Percentiles rank a stretch among this genome's conserved stretches.
Conservation (phyloP, 768 basidiomycete species). For the Pulveroboletus sp. region DNA sequence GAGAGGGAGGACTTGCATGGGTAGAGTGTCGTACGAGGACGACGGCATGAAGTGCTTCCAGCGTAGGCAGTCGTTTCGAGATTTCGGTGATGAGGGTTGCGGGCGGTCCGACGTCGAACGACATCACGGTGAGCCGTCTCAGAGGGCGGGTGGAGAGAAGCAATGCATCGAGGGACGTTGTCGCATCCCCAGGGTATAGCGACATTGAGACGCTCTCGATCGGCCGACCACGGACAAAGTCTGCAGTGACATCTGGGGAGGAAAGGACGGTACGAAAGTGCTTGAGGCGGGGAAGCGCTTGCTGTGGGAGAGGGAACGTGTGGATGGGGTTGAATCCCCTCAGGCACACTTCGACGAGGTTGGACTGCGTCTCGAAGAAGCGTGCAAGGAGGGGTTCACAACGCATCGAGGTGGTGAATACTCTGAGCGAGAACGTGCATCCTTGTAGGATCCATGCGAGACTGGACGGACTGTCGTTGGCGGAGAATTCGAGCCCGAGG, state of each 20-base stretch:
- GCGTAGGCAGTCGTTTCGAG: slow-evolving; percentile 39
- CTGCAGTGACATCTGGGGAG: slow-evolving; percentile 40
- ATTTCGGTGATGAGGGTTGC: slow-evolving; percentile 44
- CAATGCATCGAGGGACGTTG: slow-evolving; percentile 43
- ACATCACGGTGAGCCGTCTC: slow-evolving; percentile 52
- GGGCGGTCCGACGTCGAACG: slow-evolving; percentile 47
- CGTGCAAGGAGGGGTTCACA: slow-evolving; percentile 43
- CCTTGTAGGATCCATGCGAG: slow-evolving; percentile 48
- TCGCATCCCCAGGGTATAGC: slow-evolving; percentile 39
- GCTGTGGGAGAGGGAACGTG: slow-evolving; percentile 31
- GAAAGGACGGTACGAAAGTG: slow-evolving; percentile 53
- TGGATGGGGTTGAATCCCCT: slow-evolving; percentile 44
- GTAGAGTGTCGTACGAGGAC: slow-evolving; percentile 47
- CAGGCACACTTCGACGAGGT: slow-evolving; percentile 49
- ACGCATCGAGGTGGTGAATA: slow-evolving; percentile 53
- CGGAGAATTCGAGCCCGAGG: slow-evolving; percentile 49
- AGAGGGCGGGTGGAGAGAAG: slow-evolving; percentile 36
- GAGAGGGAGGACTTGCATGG: slow-evolving; percentile 33
- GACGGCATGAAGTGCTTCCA: slow-evolving; percentile 61
- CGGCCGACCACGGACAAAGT: slow-evolving; percentile 45
- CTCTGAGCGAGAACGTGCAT: slow-evolving; percentile 41
- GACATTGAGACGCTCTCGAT: slow-evolving; percentile 49
- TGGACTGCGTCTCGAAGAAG: slow-evolving; percentile 49
- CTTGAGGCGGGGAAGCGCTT: slow-evolving; percentile 43
- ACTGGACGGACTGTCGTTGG: slow-evolving; percentile 27